Evolutionary conservation across 345 rosid genomes (phyloP).

Genomic region (Citrus medica): DNA sequence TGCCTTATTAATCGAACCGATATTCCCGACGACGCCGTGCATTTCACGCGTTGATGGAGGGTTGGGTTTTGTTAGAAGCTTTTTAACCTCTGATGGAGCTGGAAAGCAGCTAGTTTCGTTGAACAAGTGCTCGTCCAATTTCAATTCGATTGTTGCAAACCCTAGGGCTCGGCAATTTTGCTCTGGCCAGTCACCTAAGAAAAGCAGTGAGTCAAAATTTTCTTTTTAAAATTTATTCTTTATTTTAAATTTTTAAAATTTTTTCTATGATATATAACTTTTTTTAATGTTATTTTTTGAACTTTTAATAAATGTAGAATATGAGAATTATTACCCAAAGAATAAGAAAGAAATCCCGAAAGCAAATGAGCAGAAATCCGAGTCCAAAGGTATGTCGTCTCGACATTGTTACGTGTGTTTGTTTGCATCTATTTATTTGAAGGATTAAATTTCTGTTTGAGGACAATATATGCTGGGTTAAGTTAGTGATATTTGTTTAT

Average conservation of each 20-base stretch:
- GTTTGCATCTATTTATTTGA: background rate
- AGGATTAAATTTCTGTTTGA: background rate
- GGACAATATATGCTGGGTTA: background rate
- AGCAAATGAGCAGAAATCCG: slow-evolving; percentile 24
- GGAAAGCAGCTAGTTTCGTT: slow-evolving; percentile 27
- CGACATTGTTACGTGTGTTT: background rate
- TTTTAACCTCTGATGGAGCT: slow-evolving; percentile 25
- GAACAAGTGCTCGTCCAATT: slow-evolving; percentile 16
- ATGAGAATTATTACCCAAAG: slow-evolving; percentile 41
- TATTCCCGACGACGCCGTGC: background rate
- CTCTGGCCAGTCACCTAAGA: slow-evolving; percentile 32
- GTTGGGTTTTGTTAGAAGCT: slow-evolving; percentile 28
- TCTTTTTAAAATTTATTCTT: background rate
- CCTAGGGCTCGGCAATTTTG: slow-evolving; percentile 32
- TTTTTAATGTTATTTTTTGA: background rate
- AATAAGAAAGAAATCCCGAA: slow-evolving; percentile 37
- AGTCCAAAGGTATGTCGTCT: slow-evolving; percentile 25
- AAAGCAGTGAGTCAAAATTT: slow-evolving; percentile 29
- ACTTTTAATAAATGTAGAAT: slow-evolving; percentile 21
- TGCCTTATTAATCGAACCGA: slow-evolving; percentile 2
- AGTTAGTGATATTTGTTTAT: background rate
- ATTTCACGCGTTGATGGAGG: slow-evolving; percentile 21
- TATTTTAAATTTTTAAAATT: background rate
- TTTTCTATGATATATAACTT: background rate
- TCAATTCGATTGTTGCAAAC: slow-evolving; percentile 28